phyloP scores from a whole-genome alignment of 495 filamentous ascomycete genomes.

The Penicillium dipodomyicola region DNA sequence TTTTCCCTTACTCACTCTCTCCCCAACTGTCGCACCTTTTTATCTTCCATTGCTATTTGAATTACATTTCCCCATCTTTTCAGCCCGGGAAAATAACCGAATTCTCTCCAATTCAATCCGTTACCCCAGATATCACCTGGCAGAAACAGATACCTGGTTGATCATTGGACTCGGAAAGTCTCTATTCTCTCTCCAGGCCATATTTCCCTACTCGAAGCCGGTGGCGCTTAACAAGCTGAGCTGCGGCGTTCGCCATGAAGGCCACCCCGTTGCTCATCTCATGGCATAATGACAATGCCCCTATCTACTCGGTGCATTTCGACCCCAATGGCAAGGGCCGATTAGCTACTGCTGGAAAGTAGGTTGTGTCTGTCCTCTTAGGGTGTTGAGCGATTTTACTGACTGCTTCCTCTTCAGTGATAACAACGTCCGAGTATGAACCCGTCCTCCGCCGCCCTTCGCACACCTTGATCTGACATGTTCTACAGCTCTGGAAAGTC shows the following conservation, averaged over 20 bases:
- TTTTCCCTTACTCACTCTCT: not conserved
- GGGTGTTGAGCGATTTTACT: slow-evolving; percentile 5
- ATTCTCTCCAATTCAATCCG: not conserved
- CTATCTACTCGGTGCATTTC: slow-evolving; percentile 95
- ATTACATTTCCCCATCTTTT: not conserved
- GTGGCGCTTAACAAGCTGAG: slow-evolving; percentile 20
- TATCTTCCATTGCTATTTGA: not conserved
- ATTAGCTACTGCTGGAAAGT: slow-evolving; percentile 84
- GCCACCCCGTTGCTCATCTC: slow-evolving; percentile 85
- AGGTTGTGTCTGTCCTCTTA: slow-evolving; percentile 16
- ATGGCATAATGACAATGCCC: slow-evolving; percentile 94
- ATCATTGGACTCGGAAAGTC: slow-evolving; percentile 15
- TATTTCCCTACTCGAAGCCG: slow-evolving; percentile 4
- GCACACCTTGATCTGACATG: slow-evolving; percentile 33
- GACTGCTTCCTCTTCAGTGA: slow-evolving; percentile 53
- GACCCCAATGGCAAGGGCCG: slow-evolving; percentile 91
- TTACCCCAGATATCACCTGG: not conserved
- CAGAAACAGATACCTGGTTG: not conserved
- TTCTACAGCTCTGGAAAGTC: slow-evolving; percentile 78
- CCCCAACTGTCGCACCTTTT: not conserved
- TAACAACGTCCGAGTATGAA: slow-evolving; percentile 88
- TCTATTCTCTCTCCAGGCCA: slow-evolving; percentile 5
- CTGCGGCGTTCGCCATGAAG: slow-evolving; percentile 66
- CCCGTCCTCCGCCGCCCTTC: slow-evolving; percentile 17
- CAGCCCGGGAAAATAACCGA: not conserved